These are phyloP conservation scores for Sordariomycetes sp. DNA, from an alignment of 2,329 filamentous ascomycete genomes.

Conservation along the genomic window DNA sequence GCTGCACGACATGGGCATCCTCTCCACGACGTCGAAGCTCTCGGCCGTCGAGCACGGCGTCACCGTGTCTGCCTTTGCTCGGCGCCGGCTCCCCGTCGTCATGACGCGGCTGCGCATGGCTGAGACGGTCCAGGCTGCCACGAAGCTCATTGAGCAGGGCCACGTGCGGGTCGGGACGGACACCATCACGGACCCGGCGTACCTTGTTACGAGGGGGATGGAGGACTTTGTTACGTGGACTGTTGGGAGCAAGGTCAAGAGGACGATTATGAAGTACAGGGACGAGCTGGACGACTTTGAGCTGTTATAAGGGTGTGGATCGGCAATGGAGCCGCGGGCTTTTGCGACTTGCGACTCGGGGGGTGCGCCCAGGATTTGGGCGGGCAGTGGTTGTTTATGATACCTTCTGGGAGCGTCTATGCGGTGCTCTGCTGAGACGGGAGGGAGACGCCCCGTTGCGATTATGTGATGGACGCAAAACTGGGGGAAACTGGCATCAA, in stretches of 20 bases:
- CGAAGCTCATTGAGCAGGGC: constrained; percentile 84
- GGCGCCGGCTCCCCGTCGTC: constrained; percentile 72
- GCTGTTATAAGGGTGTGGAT: constrained; percentile 43
- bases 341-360: background rate
- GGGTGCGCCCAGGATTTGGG: background rate
- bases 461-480: background rate
- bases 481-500: background rate
- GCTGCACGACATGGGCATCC: constrained; percentile 81
- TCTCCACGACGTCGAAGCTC: constrained; percentile 63
- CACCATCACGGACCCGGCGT: constrained; percentile 80
- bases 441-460: background rate
- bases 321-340: background rate
- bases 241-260: constrained; percentile 92
- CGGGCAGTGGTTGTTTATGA: constrained; percentile 1
- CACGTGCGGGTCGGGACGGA: constrained; percentile 88
- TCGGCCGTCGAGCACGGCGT: constrained; percentile 78
- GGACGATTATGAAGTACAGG: constrained; percentile 86
- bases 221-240: constrained; percentile 98
- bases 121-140: constrained; percentile 73
- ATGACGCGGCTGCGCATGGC: constrained; percentile 90
- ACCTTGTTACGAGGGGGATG: constrained; percentile 75
- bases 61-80: constrained; percentile 79
- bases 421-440: background rate
- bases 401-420: constrained; percentile 1
- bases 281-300: constrained; percentile 96